Evolutionary conservation across 2,329 filamentous ascomycete species (phyloP).

Genomic region (Leptosphaerulina australis): DNA sequence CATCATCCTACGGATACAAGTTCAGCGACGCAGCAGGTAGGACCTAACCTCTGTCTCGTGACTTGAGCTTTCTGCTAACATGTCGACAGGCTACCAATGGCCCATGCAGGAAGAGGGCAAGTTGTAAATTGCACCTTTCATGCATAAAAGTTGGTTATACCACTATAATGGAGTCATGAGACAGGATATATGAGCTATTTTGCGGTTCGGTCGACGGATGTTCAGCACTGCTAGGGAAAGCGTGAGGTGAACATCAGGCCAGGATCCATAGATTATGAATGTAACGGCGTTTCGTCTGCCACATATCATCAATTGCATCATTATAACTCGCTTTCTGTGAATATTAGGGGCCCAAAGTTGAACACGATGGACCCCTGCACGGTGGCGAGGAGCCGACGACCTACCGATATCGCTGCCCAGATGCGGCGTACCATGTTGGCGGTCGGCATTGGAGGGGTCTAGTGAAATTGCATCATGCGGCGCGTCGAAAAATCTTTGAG

Average conservation of each 20-base stretch:
- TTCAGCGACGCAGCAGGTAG: constrained; percentile 90
- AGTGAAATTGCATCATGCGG: constrained; percentile 45
- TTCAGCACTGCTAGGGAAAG: constrained; percentile 10
- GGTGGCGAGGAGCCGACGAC: constrained; percentile 16
- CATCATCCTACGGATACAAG: constrained; percentile 96
- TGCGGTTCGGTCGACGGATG: constrained; percentile 15
- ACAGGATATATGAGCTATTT: constrained; percentile 18
- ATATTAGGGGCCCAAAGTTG: background rate
- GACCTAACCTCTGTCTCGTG: constrained; percentile 19
- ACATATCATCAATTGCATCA: constrained; percentile 11
- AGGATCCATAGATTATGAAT: constrained; percentile 23
- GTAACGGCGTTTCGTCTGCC: constrained; percentile 17
- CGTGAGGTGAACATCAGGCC: constrained; percentile 15
- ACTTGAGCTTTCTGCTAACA: constrained; percentile 23
- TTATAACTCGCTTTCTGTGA: background rate
- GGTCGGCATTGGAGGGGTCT: constrained; percentile 23
- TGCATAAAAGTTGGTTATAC: constrained; percentile 24
- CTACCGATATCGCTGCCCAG: background rate
- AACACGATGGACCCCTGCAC: background rate
- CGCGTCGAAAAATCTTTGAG: constrained; percentile 39
- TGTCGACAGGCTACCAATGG: constrained; percentile 48
- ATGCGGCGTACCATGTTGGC: constrained; percentile 15
- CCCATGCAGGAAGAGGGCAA: constrained; percentile 47
- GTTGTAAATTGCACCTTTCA: constrained; percentile 32
- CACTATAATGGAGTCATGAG: constrained; percentile 23